Percentiles rank a stretch among this genome's conserved stretches.
Evolutionary conservation across 2,329 filamentous ascomycete genomes (phyloP).

Genomic region (Boeremia lycopersici): DNA sequence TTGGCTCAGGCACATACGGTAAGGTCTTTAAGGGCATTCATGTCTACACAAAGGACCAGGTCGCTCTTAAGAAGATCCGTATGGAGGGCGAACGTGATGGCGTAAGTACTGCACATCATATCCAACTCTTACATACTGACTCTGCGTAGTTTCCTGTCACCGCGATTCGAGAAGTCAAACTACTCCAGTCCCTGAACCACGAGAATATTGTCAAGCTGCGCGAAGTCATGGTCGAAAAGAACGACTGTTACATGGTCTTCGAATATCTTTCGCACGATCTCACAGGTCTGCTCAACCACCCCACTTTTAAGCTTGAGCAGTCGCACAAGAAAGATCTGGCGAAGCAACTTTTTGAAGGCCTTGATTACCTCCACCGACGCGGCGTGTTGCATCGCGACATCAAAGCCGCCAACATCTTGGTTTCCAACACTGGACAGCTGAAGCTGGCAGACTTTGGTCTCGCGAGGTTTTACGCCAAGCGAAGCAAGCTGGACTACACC

Average conservation of each 20-base stretch:
- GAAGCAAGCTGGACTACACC: slow-evolving; percentile 90
- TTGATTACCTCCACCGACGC: slow-evolving; percentile 89
- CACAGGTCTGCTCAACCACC: slow-evolving; percentile 93
- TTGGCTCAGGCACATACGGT: slow-evolving; percentile 93
- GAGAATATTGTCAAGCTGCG: slow-evolving; percentile 81
- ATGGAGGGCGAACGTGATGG: slow-evolving; percentile 94
- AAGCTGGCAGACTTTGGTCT: slow-evolving; percentile 97
- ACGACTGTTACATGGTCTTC: slow-evolving; percentile 99
- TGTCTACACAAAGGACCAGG: slow-evolving; percentile 83
- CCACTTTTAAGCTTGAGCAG: slow-evolving; percentile 81
- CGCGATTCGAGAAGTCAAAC: slow-evolving; percentile 87
- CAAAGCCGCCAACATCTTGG: slow-evolving; percentile 96
- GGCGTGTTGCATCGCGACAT: slow-evolving; percentile 98
- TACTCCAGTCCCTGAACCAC: slow-evolving; percentile 85
- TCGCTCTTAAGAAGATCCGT: slow-evolving; percentile 87
- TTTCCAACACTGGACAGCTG: slow-evolving; percentile 84
- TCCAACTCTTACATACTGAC: slow-evolving; percentile 28
- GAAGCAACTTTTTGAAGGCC: slow-evolving; percentile 88
- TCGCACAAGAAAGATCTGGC: slow-evolving; percentile 93
- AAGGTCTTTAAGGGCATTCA: slow-evolving; percentile 95
- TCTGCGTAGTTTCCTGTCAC: slow-evolving; percentile 74
- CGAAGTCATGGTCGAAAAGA: slow-evolving; percentile 97
- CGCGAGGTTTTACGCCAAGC: slow-evolving; percentile 94
- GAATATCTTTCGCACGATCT: slow-evolving; percentile 97
- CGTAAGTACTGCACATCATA: slow-evolving; percentile 41